Evolutionary conservation across 768 basidiomycete species (phyloP).

Genomic region (Infundibulicybe gibba): DNA sequence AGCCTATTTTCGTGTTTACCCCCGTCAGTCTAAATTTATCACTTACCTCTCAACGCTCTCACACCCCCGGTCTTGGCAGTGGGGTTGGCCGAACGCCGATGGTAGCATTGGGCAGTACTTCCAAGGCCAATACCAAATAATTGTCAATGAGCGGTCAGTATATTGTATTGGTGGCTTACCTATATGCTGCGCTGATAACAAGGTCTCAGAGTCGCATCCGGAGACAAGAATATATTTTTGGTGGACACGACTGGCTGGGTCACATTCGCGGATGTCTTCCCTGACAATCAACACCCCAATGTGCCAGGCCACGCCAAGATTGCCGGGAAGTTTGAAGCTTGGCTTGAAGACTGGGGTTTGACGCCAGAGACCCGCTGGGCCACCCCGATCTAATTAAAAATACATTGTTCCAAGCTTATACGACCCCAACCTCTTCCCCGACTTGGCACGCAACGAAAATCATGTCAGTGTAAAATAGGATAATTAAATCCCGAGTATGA

Average conservation of each 20-base stretch:
- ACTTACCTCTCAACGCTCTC: not conserved
- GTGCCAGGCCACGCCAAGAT: conserved; percentile 44
- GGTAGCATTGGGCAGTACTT: conserved; percentile 43
- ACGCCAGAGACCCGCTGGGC: conserved; percentile 2
- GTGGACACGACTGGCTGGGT: conserved; percentile 60
- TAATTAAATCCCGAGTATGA: no score
- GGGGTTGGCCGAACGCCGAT: conserved; percentile 55
- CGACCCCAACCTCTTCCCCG: no score
- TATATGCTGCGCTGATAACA: not conserved
- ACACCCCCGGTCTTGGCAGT: conserved; percentile 21
- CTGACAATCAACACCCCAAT: conserved; percentile 47
- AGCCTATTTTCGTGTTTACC: conserved; percentile 53
- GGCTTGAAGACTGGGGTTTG: conserved; percentile 46
- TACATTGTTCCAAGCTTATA: no score
- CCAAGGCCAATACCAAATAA: conserved; percentile 39
- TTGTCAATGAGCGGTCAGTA: conserved; percentile 35
- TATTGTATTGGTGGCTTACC: not conserved
- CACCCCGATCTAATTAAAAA: no score
- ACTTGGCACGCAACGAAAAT: no score
- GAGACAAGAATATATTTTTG: conserved; percentile 46
- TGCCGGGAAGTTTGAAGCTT: conserved; percentile 38
- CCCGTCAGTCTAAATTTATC: conserved; percentile 28
- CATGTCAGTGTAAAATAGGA: no score
- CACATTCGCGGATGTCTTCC: conserved; percentile 44
- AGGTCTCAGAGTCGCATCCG: conserved; percentile 27